These are phyloP conservation scores for Austroboletus rostrupii DNA, from an alignment of 1,284 basidiomycete genomes.

Conservation along the genomic window DNA sequence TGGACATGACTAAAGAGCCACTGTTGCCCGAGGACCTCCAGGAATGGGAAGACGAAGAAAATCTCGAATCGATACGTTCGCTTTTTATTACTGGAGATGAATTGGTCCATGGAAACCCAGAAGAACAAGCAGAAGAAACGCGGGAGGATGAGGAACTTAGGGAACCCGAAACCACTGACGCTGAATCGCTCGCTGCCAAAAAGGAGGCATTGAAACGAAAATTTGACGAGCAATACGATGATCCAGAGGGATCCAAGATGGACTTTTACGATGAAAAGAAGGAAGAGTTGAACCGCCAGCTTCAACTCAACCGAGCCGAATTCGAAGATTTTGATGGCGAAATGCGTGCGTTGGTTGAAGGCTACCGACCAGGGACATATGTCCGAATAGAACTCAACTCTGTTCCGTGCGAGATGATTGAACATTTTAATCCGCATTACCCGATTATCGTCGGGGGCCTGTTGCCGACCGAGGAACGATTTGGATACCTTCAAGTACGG, in stretches of 20 bases:
- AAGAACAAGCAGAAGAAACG: constrained; percentile 35
- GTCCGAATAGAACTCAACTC: constrained; percentile 85
- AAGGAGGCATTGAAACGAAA: constrained; percentile 92
- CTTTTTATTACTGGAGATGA: constrained; percentile 86
- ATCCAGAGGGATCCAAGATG: constrained; percentile 71
- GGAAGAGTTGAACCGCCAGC: constrained; percentile 85
- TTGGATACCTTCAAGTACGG: constrained; percentile 92
- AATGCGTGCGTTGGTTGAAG: constrained; percentile 82
- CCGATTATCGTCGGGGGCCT: constrained; percentile 93
- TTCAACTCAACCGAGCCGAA: constrained; percentile 82
- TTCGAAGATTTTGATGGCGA: constrained; percentile 81
- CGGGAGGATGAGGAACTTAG: constrained; percentile 39
- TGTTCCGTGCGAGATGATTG: constrained; percentile 90
- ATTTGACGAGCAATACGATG: constrained; percentile 96
- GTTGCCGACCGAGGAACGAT: constrained; percentile 86
- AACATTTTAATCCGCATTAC: constrained; percentile 88
- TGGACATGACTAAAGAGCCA: constrained; percentile 70
- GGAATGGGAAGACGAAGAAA: constrained; percentile 81
- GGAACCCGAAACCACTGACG: constrained; percentile 35
- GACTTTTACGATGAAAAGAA: constrained; percentile 93
- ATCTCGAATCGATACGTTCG: constrained; percentile 82
- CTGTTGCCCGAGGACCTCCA: constrained; percentile 49
- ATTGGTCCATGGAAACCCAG: constrained; percentile 31
- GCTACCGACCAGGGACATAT: constrained; percentile 89
- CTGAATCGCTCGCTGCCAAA: constrained; percentile 72